A percentile compares a stretch with the other conserved stretches of the same genome.
Evolutionary conservation across 495 filamentous ascomycete genomes (phyloP).

Genomic region (Podospora appendiculata): DNA sequence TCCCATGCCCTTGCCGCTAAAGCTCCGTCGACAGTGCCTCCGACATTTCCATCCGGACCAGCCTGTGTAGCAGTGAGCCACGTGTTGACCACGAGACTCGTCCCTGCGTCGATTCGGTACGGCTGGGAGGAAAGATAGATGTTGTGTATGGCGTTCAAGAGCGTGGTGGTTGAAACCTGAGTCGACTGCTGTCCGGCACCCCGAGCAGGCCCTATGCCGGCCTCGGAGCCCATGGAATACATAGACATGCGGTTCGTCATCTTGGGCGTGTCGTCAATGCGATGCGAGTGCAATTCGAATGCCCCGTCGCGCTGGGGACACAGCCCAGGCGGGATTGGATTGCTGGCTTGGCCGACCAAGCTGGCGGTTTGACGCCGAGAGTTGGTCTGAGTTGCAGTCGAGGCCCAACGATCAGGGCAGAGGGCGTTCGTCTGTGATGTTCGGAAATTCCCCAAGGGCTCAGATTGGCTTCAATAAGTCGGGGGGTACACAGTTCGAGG

Average conservation of each 20-base stretch:
- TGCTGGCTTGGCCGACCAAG: no score
- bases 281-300: background rate
- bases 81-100: slow-evolving; percentile 90
- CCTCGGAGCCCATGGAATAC: slow-evolving; percentile 65
- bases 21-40: slow-evolving; percentile 72
- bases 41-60: slow-evolving; percentile 55
- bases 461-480: no score
- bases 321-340: slow-evolving; percentile 4
- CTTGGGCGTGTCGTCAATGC: slow-evolving; percentile 39
- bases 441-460: no score
- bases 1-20: slow-evolving; percentile 87
- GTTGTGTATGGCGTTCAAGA: slow-evolving; percentile 87
- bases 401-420: background rate
- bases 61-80: slow-evolving; percentile 73
- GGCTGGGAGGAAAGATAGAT: slow-evolving; percentile 75
- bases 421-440: no score
- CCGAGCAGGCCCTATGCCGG: slow-evolving; percentile 49
- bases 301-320: slow-evolving; percentile 24
- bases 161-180: slow-evolving; percentile 85
- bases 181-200: slow-evolving; percentile 55
- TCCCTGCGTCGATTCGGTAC: slow-evolving; percentile 81
- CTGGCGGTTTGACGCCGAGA: background rate
- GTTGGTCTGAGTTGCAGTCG: background rate
- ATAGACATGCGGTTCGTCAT: slow-evolving; percentile 74
- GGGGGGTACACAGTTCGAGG: background rate